Evolutionary conservation across 2,329 filamentous ascomycete species (phyloP).

Genomic region (Mollisiaceae sp.): DNA sequence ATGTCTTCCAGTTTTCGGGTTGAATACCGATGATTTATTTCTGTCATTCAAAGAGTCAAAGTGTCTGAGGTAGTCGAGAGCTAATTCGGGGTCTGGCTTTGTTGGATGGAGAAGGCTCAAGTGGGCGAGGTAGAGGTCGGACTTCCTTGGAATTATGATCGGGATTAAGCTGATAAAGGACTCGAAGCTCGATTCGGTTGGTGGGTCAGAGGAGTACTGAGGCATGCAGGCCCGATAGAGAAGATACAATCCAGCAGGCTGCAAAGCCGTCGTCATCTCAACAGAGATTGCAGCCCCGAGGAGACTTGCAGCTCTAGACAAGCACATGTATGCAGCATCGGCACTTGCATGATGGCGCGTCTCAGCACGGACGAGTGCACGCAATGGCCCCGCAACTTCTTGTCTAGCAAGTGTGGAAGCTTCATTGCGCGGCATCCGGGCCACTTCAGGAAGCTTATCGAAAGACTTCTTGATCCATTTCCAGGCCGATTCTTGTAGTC

Average conservation of each 20-base stretch:
- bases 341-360: conserved; percentile 18
- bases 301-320: conserved; percentile 28
- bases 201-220: conserved; percentile 2
- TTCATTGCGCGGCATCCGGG: conserved; percentile 9
- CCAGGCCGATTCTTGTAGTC: conserved; percentile 38
- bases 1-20: background rate
- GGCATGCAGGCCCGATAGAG: conserved; percentile 17
- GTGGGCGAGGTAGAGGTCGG: conserved; percentile 24
- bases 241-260: conserved; percentile 23
- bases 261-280: conserved; percentile 19
- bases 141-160: conserved; percentile 11
- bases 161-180: conserved; percentile 32
- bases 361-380: conserved; percentile 30
- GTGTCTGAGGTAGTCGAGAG: conserved; percentile 29
- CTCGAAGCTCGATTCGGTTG: conserved; percentile 30
- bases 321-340: conserved; percentile 30
- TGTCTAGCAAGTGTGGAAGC: conserved; percentile 7
- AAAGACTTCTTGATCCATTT: conserved; percentile 37
- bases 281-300: conserved; percentile 14
- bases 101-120: conserved; percentile 37
- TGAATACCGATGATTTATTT: background rate
- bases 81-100: conserved; percentile 32
- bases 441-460: conserved; percentile 14
- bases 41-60: conserved; percentile 8
- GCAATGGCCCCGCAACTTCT: conserved; percentile 25